Evolutionary conservation across 345 rosid genomes (phyloP).

Genomic region (Lepidium africanum): DNA sequence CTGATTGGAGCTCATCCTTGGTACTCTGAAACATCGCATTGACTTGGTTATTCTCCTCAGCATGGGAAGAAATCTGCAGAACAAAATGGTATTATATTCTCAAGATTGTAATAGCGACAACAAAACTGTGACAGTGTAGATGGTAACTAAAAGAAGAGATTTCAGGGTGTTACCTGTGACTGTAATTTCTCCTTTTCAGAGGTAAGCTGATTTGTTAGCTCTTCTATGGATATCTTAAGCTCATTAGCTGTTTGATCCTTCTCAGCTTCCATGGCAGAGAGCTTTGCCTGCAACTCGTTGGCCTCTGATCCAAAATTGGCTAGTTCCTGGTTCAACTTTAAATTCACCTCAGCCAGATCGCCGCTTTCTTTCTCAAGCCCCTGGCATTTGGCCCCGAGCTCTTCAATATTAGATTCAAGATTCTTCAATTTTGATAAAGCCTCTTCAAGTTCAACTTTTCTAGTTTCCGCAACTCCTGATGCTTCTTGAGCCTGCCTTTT

Average conservation of each 20-base stretch:
- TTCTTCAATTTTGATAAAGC: slow-evolving; percentile 45
- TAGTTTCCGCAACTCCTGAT: slow-evolving; percentile 46
- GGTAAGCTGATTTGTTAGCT: slow-evolving; percentile 45
- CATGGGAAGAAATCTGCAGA: slow-evolving; percentile 57
- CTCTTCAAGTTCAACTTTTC: slow-evolving; percentile 60
- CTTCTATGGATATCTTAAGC: slow-evolving; percentile 61
- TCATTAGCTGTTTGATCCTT: slow-evolving; percentile 56
- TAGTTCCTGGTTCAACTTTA: slow-evolving; percentile 66
- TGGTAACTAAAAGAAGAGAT: slow-evolving; percentile 1
- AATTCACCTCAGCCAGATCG: slow-evolving; percentile 69
- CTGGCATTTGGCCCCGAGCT: slow-evolving; percentile 46
- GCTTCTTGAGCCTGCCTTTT: slow-evolving; percentile 54
- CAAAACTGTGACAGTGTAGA: background rate
- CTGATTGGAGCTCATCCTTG: slow-evolving; percentile 67
- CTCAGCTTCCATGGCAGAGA: slow-evolving; percentile 42
- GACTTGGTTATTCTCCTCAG: slow-evolving; percentile 67
- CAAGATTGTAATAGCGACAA: background rate
- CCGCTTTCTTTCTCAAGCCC: slow-evolving; percentile 65
- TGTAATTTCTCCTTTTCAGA: slow-evolving; percentile 65
- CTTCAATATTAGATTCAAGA: slow-evolving; percentile 56
- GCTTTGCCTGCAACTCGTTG: slow-evolving; percentile 45
- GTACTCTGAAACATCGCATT: slow-evolving; percentile 50
- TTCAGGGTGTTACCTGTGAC: slow-evolving; percentile 54
- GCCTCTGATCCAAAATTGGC: slow-evolving; percentile 56
- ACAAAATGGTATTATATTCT: slow-evolving; percentile 4